Conservation (phyloP, 805 yeast species). For the Schwanniomyces occidentalis region DNA sequence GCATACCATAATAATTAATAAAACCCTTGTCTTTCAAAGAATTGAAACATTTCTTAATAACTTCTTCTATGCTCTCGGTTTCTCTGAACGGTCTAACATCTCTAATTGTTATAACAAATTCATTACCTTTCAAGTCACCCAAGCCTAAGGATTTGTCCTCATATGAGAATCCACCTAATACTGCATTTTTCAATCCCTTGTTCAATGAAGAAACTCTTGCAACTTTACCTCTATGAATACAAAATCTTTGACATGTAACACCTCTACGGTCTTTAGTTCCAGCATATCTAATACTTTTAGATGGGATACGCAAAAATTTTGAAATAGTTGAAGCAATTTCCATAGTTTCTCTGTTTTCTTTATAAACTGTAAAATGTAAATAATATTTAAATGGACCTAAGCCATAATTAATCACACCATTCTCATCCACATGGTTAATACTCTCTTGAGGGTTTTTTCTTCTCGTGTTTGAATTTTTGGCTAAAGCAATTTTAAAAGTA, state of each 20-base stretch:
- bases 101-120: constrained; percentile 80
- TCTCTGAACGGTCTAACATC: constrained; percentile 52
- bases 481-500: constrained; percentile 61
- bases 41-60: constrained; percentile 52
- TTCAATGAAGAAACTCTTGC: constrained; percentile 78
- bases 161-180: constrained; percentile 77
- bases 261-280: constrained; percentile 98
- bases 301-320: constrained; percentile 72
- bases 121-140: constrained; percentile 89
- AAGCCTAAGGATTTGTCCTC: constrained; percentile 60
- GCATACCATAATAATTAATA: constrained; percentile 97
- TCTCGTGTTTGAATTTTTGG: constrained; percentile 40
- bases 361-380: constrained; percentile 78
- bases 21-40: constrained; percentile 71
- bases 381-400: constrained; percentile 70
- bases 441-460: constrained; percentile 39
- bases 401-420: constrained; percentile 65
- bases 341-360: constrained; percentile 97
- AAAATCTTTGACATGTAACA: constrained; percentile 83
- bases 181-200: constrained; percentile 71
- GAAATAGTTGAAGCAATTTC: constrained; percentile 80
- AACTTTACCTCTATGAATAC: constrained; percentile 66
- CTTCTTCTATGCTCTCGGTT: constrained; percentile 36
- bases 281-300: constrained; percentile 72
- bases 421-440: constrained; percentile 41